phyloP scores from a whole-genome alignment of 164 flowering plant genomes.

The Cinnamomum micranthum region DNA sequence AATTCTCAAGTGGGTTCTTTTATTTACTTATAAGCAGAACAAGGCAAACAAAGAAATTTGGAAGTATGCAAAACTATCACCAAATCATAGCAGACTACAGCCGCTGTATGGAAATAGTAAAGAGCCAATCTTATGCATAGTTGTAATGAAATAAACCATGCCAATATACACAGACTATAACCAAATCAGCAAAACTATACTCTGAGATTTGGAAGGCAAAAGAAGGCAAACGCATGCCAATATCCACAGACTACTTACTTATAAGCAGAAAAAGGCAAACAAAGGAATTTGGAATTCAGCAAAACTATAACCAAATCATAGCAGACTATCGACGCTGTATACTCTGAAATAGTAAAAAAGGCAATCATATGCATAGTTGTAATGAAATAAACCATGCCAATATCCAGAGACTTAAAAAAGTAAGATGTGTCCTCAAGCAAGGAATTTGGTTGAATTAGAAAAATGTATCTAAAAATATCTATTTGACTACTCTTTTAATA shows the following conservation, averaged over 20 bases:
- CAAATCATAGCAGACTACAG: too few relatives aligned
- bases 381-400: background rate
- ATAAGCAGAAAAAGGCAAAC: background rate
- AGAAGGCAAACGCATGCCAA: too few relatives aligned
- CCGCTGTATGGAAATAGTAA: too few relatives aligned
- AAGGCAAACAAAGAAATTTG: background rate
- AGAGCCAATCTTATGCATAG: background rate
- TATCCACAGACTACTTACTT: background rate
- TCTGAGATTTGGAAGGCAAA: too few relatives aligned
- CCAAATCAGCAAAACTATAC: too few relatives aligned
- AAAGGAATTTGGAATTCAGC: background rate
- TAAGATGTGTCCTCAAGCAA: background rate
- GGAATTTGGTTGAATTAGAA: slow-evolving; percentile 9
- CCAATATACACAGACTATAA: background rate
- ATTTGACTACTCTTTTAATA: background rate
- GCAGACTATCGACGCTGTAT: too few relatives aligned
- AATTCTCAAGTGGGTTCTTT: too few relatives aligned
- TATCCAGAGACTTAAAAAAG: background rate
- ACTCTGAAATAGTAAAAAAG: too few relatives aligned
- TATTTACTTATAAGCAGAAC: background rate
- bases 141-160: background rate
- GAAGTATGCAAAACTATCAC: background rate
- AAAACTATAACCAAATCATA: too few relatives aligned
- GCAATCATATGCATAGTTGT: background rate
- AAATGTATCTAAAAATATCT: slow-evolving; percentile 14